Base-by-base conservation (phyloP, 352 stramenopile species). In the Aphanomyces stellatus region DNA sequence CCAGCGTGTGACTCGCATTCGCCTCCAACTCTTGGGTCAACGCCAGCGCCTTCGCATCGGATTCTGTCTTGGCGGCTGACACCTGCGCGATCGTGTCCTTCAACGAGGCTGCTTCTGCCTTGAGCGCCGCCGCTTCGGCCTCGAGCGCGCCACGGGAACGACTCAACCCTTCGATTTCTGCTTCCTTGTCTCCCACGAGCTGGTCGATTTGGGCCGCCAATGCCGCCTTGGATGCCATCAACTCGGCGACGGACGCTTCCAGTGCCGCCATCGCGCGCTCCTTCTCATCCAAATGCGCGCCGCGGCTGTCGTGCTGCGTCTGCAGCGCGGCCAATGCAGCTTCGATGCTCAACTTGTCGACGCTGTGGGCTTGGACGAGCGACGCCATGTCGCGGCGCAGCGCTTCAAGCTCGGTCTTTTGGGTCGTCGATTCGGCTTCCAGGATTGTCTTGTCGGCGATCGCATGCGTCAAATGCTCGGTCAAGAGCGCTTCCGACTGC, bases 281-380 rank as follows among this genome's bases (percentile, higher is more conserved):
- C 49, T 34, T 30, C 13, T 57, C 49, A 30, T 57, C 49, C 22
- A 30, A 46, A n/a, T n/a, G n/a, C n/a, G n/a, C n/a, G n/a, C n/a
- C n/a, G 37, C n/a, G 13, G 11, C 11, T 46, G 25, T 64, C 65
- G 17, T 82, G 65, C 27, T 88, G 74, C 0, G 57, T 62, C 11
- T 76, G 69, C 53, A 76, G 72, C 0, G 59, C 53, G 22, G 75
- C 75, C 17, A 82, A 31, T 43, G 88, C 71, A 40, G 79, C 66
- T 60, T 94, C 77, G 13, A 82, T 27, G 4, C 7, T 34, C 27
- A 67, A 41, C 34, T 67, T 40, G 4, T 67, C 60, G 2, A 30
- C 60, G 10, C 42, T 25, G 5, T 67, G 37, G 7, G 34, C 10
- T 30, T 67, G 42, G 24, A 59, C 60, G 24, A 75, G 71, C 48